A percentile compares a stretch with the other conserved stretches of the same genome.
phyloP scores from a whole-genome alignment of 768 basidiomycete species.

The Mycena galopus region DNA sequence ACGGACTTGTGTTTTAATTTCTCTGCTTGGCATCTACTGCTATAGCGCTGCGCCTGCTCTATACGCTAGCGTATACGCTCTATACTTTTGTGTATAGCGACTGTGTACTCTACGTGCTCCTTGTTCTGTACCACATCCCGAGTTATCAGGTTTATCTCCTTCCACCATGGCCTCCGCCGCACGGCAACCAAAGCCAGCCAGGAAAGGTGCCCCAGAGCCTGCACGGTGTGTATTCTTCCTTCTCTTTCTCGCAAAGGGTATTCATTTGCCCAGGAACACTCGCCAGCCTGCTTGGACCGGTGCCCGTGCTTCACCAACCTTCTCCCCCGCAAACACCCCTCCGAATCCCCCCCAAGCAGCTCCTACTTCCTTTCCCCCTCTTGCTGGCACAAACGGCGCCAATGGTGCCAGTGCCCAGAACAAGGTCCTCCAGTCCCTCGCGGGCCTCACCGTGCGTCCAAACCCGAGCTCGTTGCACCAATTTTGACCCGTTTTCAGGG shows the following conservation, averaged over 20 bases:
- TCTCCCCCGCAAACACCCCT: conserved; percentile 58
- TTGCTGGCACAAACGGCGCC: conserved; percentile 63
- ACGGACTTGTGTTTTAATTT: neutral
- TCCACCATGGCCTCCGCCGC: conserved; percentile 71
- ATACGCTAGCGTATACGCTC: too few species aligned
- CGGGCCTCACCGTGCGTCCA: conserved; percentile 74
- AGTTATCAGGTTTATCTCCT: conserved; percentile 19
- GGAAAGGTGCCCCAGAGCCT: conserved; percentile 73
- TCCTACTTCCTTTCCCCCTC: conserved; percentile 59
- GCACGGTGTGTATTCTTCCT: conserved; percentile 57
- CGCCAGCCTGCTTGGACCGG: conserved; percentile 74
- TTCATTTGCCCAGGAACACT: conserved; percentile 38
- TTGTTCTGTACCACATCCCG: neutral
- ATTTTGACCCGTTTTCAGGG: conserved; percentile 56
- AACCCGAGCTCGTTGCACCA: neutral
- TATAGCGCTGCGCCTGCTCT: neutral
- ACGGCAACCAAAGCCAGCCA: conserved; percentile 73
- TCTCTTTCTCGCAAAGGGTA: neutral
- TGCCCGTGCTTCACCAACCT: conserved; percentile 78
- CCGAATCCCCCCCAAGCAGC: conserved; percentile 53
- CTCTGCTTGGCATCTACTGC: neutral
- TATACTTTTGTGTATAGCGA: neutral
- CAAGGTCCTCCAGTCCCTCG: conserved; percentile 72
- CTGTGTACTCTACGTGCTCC: too few species aligned
- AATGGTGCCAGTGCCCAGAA: conserved; percentile 63